Evolutionary conservation across 345 rosid genomes (phyloP), one percentile per base, ranked within the genome.

Genomic region (Gossypioides kirkii): DNA sequence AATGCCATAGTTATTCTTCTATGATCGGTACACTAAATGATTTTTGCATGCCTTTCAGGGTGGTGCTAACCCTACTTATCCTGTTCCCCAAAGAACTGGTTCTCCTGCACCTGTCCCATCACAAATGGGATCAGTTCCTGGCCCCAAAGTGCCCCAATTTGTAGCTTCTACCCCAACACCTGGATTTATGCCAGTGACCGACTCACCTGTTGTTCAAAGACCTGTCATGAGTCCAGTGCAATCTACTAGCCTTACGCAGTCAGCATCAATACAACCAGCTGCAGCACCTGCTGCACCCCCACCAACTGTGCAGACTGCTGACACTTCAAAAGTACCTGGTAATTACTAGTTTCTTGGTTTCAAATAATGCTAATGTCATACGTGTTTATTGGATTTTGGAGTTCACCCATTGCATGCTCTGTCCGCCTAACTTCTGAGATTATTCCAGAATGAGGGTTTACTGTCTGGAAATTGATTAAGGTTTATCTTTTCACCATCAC

Each of bases 301-400:
- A 69, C 88, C 98, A 61, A 96, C 99, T 13, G 87, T 91, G 64
- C 98, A 93, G 84, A 91, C 95, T 12, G 99, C 82, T 45, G 89
- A 96, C 80, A 91, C 90, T 64, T 86, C 93, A 75, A 91, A 80
- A 52, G 95, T 91, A 43, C 96, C 97, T 74, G 97, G 99, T 96
- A 82, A 78, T 70, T 78, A 54, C 63, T 71, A 63, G 38, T 28
- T 60, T 68, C 59, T 67, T 46, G 10, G 12, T 46, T 75, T 54
- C 11, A 8, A 18, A 54, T 18, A 32, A 58, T 52, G 45, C 3
- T 13, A 23, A 69, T 18, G 26, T 72, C 22, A 56, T 9, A 47
- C 56, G 9, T 49, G 41, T 76, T 47, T 58, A 47, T 72, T 42
- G 71, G 63, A 38, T 77, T 20, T 25, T 47, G 58, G 23, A 23